Base-by-base conservation (phyloP, 345 rosid species). In the Acer yangbiense region DNA sequence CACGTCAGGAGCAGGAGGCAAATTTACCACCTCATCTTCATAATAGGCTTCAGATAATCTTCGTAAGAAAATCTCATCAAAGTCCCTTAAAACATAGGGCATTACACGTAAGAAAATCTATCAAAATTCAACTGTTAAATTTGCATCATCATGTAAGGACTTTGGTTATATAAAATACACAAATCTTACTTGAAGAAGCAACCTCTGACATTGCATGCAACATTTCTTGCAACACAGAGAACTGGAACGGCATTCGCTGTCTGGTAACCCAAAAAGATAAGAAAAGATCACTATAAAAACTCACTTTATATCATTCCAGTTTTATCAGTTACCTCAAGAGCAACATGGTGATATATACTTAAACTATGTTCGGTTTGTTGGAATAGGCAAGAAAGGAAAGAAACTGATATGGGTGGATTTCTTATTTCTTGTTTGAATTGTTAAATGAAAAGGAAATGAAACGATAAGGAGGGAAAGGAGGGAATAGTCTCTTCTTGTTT, bases 201-300 rank as follows among this genome's bases (percentile, higher is more conserved):
- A 80, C 97, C 98, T 84, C 98, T 93, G 81, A 90, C 98, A 80
- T 96, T 96, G 91, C 99, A 96, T 50, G 99, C 99, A 82, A 96
- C 99, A 90, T 94, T 96, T 85, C 99, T 94, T 63, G 99, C 98
- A 69, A 96, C 98, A 64, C 98, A 94, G 29, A 96, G 94, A 81
- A 86, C 86, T 65, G 99, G 98, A 85, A 96, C 95, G 0, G 87
- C 89, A 82, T 83, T 90, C 21, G 94, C 91, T 74, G 92, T 92
- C 98, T 96, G 83, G 62, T 71, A 69, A 82, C 48, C 21, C 20
- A 69, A 70, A 71, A 65, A 43, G 12, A 78, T 73, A 41, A 64
- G 12, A 68, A 20, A 77, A 77, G 23, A 75, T 64, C 44, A 58
- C 69, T 68, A 64, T 74, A 79, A 44, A 77, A 64, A 46, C 7